phyloP scores from a whole-genome alignment of 352 stramenopile genomes.

The Ophiocytium majus region DNA sequence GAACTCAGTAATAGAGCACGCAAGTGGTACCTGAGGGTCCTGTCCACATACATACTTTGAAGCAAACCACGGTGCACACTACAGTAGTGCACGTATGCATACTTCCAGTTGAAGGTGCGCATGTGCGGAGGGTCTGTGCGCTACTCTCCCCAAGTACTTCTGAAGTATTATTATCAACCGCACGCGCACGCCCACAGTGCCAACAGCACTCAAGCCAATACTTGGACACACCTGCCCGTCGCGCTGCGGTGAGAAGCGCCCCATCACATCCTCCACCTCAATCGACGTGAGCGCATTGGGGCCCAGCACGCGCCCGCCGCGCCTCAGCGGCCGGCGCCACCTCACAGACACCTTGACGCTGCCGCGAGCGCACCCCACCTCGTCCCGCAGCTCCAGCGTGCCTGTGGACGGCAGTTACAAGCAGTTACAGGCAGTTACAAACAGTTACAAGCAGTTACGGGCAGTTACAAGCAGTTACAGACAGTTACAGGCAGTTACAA shows the following conservation, averaged over 20 bases:
- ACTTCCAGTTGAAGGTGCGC: too few relatives aligned
- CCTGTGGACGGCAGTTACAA: too few relatives aligned
- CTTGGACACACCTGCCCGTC: slow-evolving; percentile 42
- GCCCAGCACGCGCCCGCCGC: slow-evolving; percentile 31
- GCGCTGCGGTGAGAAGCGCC: slow-evolving; percentile 49
- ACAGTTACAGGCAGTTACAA: too few relatives aligned
- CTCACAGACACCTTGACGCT: slow-evolving; percentile 36
- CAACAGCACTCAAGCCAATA: background rate
- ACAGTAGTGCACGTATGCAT: too few relatives aligned
- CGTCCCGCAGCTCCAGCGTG: slow-evolving; percentile 22
- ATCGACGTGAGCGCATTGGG: slow-evolving; percentile 32
- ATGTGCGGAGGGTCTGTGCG: background rate
- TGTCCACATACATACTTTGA: too few relatives aligned
- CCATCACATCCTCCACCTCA: slow-evolving; percentile 53
- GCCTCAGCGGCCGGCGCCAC: slow-evolving; percentile 36
- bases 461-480: too few relatives aligned
- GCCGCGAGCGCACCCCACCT: slow-evolving; percentile 16
- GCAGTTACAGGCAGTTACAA: too few relatives aligned
- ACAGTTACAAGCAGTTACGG: too few relatives aligned
- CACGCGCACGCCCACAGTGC: background rate
- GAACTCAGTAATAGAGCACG: too few relatives aligned
- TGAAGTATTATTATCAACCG: background rate
- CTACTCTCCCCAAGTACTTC: background rate
- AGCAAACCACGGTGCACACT: too few relatives aligned
- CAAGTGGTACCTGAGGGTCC: too few relatives aligned